Base-by-base conservation (phyloP, 1,284 basidiomycete species). In the Anthracocystis setariae region DNA sequence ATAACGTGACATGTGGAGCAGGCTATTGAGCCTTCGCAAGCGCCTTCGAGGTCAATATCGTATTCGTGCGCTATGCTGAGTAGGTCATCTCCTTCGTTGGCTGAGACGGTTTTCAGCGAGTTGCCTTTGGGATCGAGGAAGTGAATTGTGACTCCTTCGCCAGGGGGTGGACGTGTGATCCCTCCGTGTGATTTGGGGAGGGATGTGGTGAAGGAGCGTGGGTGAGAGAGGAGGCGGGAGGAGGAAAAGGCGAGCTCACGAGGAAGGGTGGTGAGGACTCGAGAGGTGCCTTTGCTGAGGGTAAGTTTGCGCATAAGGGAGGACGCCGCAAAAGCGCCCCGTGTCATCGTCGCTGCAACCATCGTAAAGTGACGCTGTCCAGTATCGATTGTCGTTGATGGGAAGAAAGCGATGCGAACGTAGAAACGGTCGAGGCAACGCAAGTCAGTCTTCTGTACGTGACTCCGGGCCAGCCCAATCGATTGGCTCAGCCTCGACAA, bases 1-100 rank as follows among this genome's bases (percentile, higher is more conserved):
- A 98, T 93, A 61, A 98, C 90, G 83, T 98, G 95, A 83, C 96
- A 98, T 37, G 96, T 98, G 25, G 94, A 98, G 83, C 95, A 98
- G 20, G 95, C 96, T 54, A 97, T 89, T 0, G 93, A 96, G 46
- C 93, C 92, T 86, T 98, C 95, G 83, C 96, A 98, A 1, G 81
- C 81, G 91, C 94, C 94, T 87, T 98, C 95, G n/a, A 98, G 87
- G 81, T 98, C 95, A 57, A 98, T 89, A 78, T 98, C 95, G 82
- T 96, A 89, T 84, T 98, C 94, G 82, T 97, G 94, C 3, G 95
- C 94, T 59, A 98, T 87, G 43, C 89, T 89, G 42, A 98, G 85
- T 29, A 98, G 85, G 82, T 96, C 93, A 81, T 98, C 95, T 15
- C 94, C 95, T 81, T 94, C 93, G 82, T 92, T 94, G 1, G 88